Percentiles rank a stretch among this genome's conserved stretches.
phyloP scores from a whole-genome alignment of 441 rosid species.

The Oxalis stricta region DNA sequence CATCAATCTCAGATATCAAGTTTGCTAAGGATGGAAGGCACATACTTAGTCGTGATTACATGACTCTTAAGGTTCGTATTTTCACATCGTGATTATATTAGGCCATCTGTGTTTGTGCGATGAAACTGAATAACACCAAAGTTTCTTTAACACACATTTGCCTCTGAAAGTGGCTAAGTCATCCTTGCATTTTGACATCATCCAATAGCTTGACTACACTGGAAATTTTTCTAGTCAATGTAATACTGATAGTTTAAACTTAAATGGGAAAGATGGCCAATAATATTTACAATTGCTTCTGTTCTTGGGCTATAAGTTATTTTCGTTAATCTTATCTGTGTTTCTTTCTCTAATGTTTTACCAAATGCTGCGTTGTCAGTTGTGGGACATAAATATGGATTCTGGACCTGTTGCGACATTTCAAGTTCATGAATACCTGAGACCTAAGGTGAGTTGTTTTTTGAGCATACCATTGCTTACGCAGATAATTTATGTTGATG shows the following conservation, averaged over 20 bases:
- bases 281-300: not conserved
- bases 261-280: no score
- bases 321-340: not conserved
- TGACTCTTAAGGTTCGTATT: conserved; percentile 41
- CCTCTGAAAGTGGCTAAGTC: no score
- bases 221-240: no score
- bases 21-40: conserved; percentile 42
- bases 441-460: conserved; percentile 42
- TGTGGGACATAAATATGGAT: conserved; percentile 83
- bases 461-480: not conserved
- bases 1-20: conserved; percentile 48
- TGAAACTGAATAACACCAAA: no score
- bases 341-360: conserved; percentile 5
- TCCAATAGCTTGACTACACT: no score
- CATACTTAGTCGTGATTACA: conserved; percentile 49
- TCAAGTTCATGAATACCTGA: conserved; percentile 69
- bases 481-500: not conserved
- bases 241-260: no score
- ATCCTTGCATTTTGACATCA: no score
- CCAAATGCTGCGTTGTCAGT: conserved; percentile 22
- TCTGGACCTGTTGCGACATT: conserved; percentile 67
- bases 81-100: not conserved
- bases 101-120: no score
- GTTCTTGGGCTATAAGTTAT: not conserved
- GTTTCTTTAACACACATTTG: not conserved